Evolutionary conservation across 2,329 filamentous ascomycete genomes (phyloP).

Genomic region (Neurospora sp.): DNA sequence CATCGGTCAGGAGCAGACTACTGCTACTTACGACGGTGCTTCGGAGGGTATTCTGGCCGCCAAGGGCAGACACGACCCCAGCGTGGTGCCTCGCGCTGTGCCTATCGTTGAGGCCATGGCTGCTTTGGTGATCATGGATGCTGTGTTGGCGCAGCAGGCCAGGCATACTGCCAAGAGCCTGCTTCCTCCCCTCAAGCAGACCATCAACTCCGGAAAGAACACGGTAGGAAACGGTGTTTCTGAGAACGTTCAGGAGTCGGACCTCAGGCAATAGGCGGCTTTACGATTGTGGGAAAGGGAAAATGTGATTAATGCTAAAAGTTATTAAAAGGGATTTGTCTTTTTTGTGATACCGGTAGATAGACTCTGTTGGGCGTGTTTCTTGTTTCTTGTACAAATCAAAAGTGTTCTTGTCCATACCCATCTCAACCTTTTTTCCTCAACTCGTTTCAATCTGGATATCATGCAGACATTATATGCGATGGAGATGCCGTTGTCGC

Average conservation of each 20-base stretch:
- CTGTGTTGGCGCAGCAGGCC: conserved; percentile 71
- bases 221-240: conserved; percentile 22
- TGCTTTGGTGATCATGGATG: conserved; percentile 77
- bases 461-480: background rate
- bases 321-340: background rate
- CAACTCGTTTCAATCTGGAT: background rate
- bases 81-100: conserved; percentile 80
- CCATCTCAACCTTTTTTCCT: background rate
- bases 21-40: conserved; percentile 66
- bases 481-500: background rate
- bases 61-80: conserved; percentile 91
- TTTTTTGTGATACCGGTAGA: background rate
- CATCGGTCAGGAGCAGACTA: conserved; percentile 80
- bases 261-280: background rate
- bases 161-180: conserved; percentile 37
- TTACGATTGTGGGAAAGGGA: background rate
- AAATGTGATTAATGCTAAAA: background rate
- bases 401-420: background rate
- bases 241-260: conserved; percentile 8
- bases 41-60: conserved; percentile 69
- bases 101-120: conserved; percentile 91
- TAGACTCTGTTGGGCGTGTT: background rate
- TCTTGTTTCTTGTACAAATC: background rate
- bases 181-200: conserved; percentile 30
- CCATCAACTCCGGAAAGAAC: conserved; percentile 19